A percentile compares a stretch with the other conserved stretches of the same genome.
Evolutionary conservation across 352 stramenopile genomes (phyloP).

Genomic region (Achlya hypogyna): DNA sequence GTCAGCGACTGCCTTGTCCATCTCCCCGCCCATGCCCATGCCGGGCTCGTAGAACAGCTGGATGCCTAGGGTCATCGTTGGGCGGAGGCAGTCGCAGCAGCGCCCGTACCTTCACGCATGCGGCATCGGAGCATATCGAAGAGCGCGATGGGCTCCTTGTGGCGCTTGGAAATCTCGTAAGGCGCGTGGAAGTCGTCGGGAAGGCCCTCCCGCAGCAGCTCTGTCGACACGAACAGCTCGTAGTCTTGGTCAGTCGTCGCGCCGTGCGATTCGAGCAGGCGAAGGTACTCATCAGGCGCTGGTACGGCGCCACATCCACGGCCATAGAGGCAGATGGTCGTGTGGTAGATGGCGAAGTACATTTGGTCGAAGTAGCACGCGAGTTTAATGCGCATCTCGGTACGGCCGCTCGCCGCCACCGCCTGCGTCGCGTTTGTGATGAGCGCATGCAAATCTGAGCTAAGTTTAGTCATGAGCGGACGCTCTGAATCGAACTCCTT

Average conservation of each 20-base stretch:
- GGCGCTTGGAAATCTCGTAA: constrained; percentile 13
- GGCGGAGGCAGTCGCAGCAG: background rate
- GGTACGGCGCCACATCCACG: constrained; percentile 51
- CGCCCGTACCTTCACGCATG: constrained; percentile 10
- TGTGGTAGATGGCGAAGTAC: constrained; percentile 78
- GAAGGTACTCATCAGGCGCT: constrained; percentile 44
- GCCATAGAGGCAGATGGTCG: constrained; percentile 58
- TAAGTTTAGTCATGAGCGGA: constrained; percentile 43
- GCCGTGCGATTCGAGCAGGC: constrained; percentile 40
- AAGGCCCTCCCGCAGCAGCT: constrained; percentile 27
- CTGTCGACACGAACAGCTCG: constrained; percentile 50
- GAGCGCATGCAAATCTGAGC: constrained; percentile 40
- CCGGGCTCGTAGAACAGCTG: constrained; percentile 71
- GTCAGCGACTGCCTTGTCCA: constrained; percentile 55
- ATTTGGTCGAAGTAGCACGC: constrained; percentile 59
- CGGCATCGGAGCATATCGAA: constrained; percentile 41
- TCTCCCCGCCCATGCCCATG: constrained; percentile 67
- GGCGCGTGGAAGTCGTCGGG: constrained; percentile 16
- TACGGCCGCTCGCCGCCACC: constrained; percentile 34
- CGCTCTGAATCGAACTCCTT: constrained; percentile 45
- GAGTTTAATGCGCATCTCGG: constrained; percentile 50
- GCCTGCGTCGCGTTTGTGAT: constrained; percentile 39
- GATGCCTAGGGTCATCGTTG: constrained; percentile 25
- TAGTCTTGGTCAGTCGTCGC: constrained; percentile 30
- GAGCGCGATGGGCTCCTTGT: constrained; percentile 35